phyloP scores from a whole-genome alignment of 2,329 filamentous ascomycete species.

The Colletotrichum sp. region DNA sequence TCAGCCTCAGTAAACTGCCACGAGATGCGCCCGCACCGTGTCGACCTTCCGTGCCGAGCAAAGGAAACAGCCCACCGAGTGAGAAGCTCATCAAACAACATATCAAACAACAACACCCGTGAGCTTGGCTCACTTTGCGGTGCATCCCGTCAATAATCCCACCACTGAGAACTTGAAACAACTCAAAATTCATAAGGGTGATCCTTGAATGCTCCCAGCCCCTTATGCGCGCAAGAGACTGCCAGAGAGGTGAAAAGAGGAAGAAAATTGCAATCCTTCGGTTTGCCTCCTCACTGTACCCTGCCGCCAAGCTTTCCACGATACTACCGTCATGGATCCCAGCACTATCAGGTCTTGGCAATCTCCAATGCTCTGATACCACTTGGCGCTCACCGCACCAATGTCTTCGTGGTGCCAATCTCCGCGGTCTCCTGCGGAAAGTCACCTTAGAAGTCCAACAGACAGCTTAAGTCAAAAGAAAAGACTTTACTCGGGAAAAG shows the following conservation, averaged over 20 bases:
- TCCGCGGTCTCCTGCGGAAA: background rate
- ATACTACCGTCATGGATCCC: background rate
- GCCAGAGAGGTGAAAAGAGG: background rate
- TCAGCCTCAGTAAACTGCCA: background rate
- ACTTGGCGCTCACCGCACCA: background rate
- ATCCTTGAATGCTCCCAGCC: background rate
- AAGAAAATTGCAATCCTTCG: background rate
- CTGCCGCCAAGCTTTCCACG: conserved; percentile 4
- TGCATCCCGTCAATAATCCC: background rate
- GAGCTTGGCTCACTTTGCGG: background rate
- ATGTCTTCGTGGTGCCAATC: background rate
- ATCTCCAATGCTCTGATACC: background rate
- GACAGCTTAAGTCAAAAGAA: background rate
- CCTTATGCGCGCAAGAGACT: background rate
- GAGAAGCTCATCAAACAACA: background rate
- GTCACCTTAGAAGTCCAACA: background rate
- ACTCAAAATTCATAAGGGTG: background rate
- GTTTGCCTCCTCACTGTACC: background rate
- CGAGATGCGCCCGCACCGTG: background rate
- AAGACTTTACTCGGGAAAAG: background rate
- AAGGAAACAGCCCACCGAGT: background rate
- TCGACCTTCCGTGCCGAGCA: background rate
- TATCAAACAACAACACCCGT: background rate
- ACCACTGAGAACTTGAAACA: background rate
- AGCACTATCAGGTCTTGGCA: background rate